Conservation (phyloP, 805 yeast species). For the Pichia gijzeniarum region DNA sequence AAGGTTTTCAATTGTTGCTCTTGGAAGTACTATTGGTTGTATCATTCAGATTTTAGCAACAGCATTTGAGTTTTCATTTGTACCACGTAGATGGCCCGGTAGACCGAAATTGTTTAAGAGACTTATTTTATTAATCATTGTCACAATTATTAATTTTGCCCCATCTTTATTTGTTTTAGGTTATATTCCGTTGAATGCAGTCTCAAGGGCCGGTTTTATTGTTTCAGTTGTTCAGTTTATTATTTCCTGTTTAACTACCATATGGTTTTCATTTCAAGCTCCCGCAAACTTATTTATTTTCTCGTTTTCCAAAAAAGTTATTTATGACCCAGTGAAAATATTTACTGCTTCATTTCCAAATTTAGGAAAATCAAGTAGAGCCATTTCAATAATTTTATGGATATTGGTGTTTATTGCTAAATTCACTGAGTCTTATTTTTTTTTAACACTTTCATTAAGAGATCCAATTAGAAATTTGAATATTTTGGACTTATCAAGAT, state of each 20-base stretch:
- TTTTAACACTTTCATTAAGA: constrained; percentile 45
- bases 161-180: constrained; percentile 40
- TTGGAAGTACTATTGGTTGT: constrained; percentile 42
- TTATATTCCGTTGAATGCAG: constrained; percentile 31
- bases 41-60: constrained; percentile 36
- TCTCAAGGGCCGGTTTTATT: constrained; percentile 31
- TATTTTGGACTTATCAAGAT: constrained; percentile 36
- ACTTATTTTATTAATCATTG: constrained; percentile 27
- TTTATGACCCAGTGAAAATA: constrained; percentile 31
- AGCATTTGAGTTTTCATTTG: constrained; percentile 37
- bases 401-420: constrained; percentile 41
- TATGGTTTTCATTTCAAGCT: constrained; percentile 38
- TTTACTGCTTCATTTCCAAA: constrained; percentile 41
- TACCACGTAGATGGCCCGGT: constrained; percentile 45
- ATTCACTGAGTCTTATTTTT: constrained; percentile 47
- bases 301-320: constrained; percentile 18
- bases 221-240: constrained; percentile 38
- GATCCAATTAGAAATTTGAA: constrained; percentile 46
- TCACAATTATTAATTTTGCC: constrained; percentile 30
- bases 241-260: constrained; percentile 35
- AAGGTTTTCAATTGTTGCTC: constrained; percentile 36
- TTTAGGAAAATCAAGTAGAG: constrained; percentile 32
- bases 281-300: constrained; percentile 29
- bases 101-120: constrained; percentile 34
- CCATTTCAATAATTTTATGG: constrained; percentile 43